phyloP scores from a whole-genome alignment of 163 green algal genomes.

The Volvox carteri region DNA sequence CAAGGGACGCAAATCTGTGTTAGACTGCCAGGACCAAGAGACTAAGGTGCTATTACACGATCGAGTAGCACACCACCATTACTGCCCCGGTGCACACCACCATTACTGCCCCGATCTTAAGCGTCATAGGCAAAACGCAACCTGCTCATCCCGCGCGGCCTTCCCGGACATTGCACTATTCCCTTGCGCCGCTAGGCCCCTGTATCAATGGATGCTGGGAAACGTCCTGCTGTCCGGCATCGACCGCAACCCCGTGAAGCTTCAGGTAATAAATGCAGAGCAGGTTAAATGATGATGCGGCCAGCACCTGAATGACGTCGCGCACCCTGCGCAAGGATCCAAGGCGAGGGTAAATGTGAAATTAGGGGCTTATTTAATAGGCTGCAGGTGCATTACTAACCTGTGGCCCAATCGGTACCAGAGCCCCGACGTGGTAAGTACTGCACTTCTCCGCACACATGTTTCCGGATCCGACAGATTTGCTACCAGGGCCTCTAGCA shows the following conservation, averaged over 20 bases:
- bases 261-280: conserved; percentile 56
- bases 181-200: neutral
- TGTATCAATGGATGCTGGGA: conserved; percentile 40
- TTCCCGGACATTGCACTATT: neutral
- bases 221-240: neutral
- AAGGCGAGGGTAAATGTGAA: neutral
- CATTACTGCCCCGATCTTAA: too few species aligned
- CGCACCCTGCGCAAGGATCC: conserved; percentile 31
- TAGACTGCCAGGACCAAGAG: too few species aligned
- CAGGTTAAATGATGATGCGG: conserved; percentile 21
- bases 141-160: neutral
- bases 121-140: too few species aligned
- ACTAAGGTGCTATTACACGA: too few species aligned
- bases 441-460: conserved; percentile 5
- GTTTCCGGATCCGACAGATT: conserved; percentile 40
- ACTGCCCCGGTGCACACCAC: too few species aligned
- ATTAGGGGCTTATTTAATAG: neutral
- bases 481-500: conserved; percentile 45
- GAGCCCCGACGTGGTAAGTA: conserved; percentile 25
- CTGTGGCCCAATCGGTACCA: conserved; percentile 45
- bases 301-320: conserved; percentile 50
- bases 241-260: conserved; percentile 11
- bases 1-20: too few species aligned
- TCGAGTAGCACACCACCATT: too few species aligned
- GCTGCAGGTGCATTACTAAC: neutral